These are phyloP conservation scores for Rhizoctonia solani DNA, from an alignment of 1,284 basidiomycete genomes.

Conservation along the genomic window DNA sequence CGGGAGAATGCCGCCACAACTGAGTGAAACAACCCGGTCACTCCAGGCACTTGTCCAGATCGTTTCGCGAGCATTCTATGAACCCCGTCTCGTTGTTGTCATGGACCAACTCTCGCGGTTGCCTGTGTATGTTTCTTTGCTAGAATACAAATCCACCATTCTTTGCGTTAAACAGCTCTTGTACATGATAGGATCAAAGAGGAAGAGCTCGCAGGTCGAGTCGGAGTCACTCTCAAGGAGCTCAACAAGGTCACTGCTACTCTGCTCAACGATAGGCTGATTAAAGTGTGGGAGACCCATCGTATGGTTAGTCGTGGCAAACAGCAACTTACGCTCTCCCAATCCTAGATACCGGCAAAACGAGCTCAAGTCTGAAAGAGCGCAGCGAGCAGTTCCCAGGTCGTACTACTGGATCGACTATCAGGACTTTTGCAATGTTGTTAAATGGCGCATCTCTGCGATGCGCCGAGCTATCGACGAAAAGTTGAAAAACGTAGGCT, in stretches of 20 bases:
- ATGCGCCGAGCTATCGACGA: constrained; percentile 91
- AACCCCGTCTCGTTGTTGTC: constrained; percentile 87
- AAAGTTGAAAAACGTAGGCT: constrained; percentile 75
- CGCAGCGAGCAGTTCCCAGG: constrained; percentile 74
- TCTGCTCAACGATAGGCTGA: constrained; percentile 79
- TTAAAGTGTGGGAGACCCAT: constrained; percentile 72
- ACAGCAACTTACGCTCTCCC: constrained; percentile 3
- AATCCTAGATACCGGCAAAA: constrained; percentile 74
- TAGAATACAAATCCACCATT: constrained; percentile 12
- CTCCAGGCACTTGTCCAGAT: constrained; percentile 73
- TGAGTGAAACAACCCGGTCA: constrained; percentile 36
- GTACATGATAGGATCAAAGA: constrained; percentile 61
- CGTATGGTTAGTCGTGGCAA: not conserved
- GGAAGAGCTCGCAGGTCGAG: constrained; percentile 85
- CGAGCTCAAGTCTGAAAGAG: constrained; percentile 76
- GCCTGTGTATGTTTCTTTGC: constrained; percentile 75
- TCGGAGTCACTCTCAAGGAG: constrained; percentile 91
- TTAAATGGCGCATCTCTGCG: constrained; percentile 96
- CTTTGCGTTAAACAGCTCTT: constrained; percentile 13
- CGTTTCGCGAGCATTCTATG: constrained; percentile 93
- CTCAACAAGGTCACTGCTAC: constrained; percentile 89
- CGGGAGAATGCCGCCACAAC: constrained; percentile 1
- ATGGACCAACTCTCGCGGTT: constrained; percentile 91
- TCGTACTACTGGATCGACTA: constrained; percentile 98
- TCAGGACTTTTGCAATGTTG: constrained; percentile 92